Percentiles rank a stretch among this genome's conserved stretches.
Evolutionary conservation across 164 flowering plant species (phyloP).

Genomic region (Vitis cinerea): DNA sequence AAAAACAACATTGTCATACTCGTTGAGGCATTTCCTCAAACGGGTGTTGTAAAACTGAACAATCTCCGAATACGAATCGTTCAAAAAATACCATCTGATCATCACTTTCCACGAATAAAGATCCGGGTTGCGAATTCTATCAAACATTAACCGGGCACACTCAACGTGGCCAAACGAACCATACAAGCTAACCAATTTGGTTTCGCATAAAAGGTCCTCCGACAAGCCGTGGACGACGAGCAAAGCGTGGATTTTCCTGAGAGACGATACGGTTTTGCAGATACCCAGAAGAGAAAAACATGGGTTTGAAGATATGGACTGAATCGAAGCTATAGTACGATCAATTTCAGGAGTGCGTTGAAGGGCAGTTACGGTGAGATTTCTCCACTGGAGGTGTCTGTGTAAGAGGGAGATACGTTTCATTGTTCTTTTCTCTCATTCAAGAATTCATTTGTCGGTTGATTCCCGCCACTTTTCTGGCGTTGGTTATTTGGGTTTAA

Average conservation of each 20-base stretch:
- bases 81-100: slow-evolving; percentile 66
- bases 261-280: slow-evolving; percentile 40
- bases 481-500: too few species aligned
- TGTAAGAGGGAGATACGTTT: slow-evolving; percentile 10
- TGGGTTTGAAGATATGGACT: slow-evolving; percentile 33
- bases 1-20: slow-evolving; percentile 49
- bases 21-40: slow-evolving; percentile 35
- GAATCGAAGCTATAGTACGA: slow-evolving; percentile 26
- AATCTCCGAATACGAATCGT: slow-evolving; percentile 37
- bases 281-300: slow-evolving; percentile 32
- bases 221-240: slow-evolving; percentile 48
- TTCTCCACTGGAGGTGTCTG: slow-evolving; percentile 13
- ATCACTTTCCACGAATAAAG: slow-evolving; percentile 62
- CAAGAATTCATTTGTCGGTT: too few species aligned
- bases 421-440: slow-evolving; percentile 4
- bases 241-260: slow-evolving; percentile 40
- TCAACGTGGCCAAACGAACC: slow-evolving; percentile 45
- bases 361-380: slow-evolving; percentile 14
- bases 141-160: slow-evolving; percentile 56
- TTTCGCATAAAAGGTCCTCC: slow-evolving; percentile 32
- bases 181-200: slow-evolving; percentile 60
- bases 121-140: slow-evolving; percentile 54
- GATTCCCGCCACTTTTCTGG: background rate
- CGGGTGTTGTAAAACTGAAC: slow-evolving; percentile 35
- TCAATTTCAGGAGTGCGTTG: slow-evolving; percentile 7